Evolutionary conservation across 2,329 filamentous ascomycete species (phyloP).

Genomic region (Xylariaceae sp.): DNA sequence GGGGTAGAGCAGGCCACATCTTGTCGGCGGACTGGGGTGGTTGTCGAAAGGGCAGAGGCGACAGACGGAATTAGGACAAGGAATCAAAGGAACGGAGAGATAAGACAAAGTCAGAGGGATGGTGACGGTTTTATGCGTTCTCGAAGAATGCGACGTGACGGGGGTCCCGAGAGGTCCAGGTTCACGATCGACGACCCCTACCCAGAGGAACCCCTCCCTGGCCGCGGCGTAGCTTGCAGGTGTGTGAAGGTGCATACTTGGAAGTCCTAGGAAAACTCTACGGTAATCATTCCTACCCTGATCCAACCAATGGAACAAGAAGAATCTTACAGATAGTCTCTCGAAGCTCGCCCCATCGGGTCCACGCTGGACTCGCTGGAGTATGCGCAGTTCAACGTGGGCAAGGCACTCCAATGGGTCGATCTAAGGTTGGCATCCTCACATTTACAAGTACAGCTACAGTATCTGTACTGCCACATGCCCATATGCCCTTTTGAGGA

Average conservation of each 20-base stretch:
- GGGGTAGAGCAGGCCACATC: conserved; percentile 49
- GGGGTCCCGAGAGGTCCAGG: conserved; percentile 11
- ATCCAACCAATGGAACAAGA: background rate
- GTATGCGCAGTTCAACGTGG: conserved; percentile 15
- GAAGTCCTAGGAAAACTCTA: background rate
- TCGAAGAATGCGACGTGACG: background rate
- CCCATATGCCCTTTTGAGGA: background rate
- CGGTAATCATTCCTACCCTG: background rate
- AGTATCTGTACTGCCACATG: no score
- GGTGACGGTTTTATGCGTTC: conserved; percentile 18
- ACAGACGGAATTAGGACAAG: conserved; percentile 15
- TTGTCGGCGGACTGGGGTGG: conserved; percentile 13
- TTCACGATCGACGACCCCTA: conserved; percentile 3
- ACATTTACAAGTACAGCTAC: no score
- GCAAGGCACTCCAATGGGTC: background rate
- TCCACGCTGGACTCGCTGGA: background rate
- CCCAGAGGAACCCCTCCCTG: background rate
- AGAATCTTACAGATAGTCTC: conserved; percentile 1
- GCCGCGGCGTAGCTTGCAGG: background rate
- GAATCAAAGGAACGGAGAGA: conserved; percentile 5
- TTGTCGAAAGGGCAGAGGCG: conserved; percentile 10
- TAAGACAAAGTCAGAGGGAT: background rate
- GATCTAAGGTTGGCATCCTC: no score
- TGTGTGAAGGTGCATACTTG: background rate
- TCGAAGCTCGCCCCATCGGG: conserved; percentile 13